These are phyloP conservation scores for Citrus sinensis DNA, from an alignment of 345 rosid genomes.

Conservation along the genomic window DNA sequence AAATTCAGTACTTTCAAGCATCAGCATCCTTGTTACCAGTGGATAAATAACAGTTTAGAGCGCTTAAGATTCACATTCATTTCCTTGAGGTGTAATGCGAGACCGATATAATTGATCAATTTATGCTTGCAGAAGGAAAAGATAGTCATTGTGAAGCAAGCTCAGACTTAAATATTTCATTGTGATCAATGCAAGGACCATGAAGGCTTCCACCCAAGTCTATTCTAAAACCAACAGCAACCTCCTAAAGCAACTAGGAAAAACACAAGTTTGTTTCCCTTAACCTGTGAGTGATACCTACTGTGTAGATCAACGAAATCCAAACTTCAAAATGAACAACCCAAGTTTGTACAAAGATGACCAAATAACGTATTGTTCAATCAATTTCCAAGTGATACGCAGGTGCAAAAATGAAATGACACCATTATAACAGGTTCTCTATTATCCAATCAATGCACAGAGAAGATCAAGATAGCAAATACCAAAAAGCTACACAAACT, in stretches of 20 bases:
- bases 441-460: not conserved
- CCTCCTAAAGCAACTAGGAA: not conserved
- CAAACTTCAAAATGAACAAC: not conserved
- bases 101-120: not conserved
- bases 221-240: not conserved
- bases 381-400: not conserved
- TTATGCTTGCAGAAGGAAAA: not conserved
- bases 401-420: not conserved
- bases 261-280: not conserved
- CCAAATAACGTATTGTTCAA: not conserved
- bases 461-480: not conserved
- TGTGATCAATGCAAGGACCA: not conserved
- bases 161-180: not conserved
- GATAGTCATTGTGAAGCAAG: not conserved
- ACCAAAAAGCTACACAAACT: not conserved
- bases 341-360: not conserved
- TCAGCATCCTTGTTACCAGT: slow-evolving; percentile 17
- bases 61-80: not conserved
- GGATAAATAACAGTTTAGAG: not conserved
- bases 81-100: not conserved
- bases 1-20: slow-evolving; percentile 22
- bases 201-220: not conserved
- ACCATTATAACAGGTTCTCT: not conserved
- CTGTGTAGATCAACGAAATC: not conserved
- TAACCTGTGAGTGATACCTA: not conserved